Evolutionary conservation across 371 early-diverging fungal genomes (phyloP).

Genomic region (Lichtheimia corymbifera): DNA sequence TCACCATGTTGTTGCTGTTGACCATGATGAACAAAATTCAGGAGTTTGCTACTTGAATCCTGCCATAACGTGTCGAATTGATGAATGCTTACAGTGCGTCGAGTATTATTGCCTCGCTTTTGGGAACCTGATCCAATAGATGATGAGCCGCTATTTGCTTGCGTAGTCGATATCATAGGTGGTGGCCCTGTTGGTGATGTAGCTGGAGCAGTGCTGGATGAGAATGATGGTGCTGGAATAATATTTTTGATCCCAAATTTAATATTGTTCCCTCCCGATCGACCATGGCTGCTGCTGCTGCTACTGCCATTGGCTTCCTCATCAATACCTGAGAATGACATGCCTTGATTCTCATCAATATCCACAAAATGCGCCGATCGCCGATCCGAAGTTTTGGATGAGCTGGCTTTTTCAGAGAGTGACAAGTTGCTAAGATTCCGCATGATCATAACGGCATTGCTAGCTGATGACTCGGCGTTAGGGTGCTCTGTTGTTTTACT

Average conservation of each 20-base stretch:
- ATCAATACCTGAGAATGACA: too few relatives aligned
- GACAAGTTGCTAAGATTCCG: constrained; percentile 39
- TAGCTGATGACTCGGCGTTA: neutral
- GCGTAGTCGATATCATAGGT: neutral
- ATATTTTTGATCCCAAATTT: constrained; percentile 42
- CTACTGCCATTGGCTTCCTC: constrained; percentile 13
- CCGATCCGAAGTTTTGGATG: constrained; percentile 29
- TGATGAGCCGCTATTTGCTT: neutral
- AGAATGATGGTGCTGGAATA: constrained; percentile 34
- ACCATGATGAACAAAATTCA: constrained; percentile 44
- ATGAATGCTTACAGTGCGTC: constrained; percentile 49
- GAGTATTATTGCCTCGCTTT: constrained; percentile 20
- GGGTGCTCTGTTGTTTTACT: neutral
- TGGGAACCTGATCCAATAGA: constrained; percentile 12
- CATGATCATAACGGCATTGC: constrained; percentile 14
- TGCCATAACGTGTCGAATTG: constrained; percentile 46
- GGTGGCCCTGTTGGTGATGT: constrained; percentile 19
- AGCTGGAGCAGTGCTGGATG: constrained; percentile 25
- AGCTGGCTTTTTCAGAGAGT: constrained; percentile 33
- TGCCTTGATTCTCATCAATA: constrained; percentile 16
- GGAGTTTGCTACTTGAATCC: constrained; percentile 45
- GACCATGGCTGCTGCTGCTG: constrained; percentile 6
- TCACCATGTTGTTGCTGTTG: constrained; percentile 9
- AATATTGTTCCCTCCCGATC: constrained; percentile 12
- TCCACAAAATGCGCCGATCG: constrained; percentile 31